phyloP scores from a whole-genome alignment of 495 filamentous ascomycete species.

The Penicillium cinerascens region DNA sequence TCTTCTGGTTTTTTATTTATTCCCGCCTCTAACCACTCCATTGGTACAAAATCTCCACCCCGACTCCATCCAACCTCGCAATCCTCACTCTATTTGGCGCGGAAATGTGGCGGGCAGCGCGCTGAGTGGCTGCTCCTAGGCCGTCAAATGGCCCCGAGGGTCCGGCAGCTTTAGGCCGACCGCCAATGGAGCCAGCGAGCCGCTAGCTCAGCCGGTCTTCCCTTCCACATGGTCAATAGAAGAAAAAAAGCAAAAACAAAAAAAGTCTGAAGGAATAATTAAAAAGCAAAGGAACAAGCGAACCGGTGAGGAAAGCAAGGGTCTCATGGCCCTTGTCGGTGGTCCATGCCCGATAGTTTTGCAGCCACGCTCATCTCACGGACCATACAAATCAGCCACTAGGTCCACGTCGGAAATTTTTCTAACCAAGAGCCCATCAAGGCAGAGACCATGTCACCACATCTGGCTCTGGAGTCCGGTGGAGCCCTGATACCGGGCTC shows the following conservation, averaged over 20 bases:
- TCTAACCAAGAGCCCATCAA: not conserved
- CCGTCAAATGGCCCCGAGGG: constrained; percentile 13
- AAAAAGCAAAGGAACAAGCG: not conserved
- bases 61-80: constrained; percentile 5
- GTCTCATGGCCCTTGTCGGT: not conserved
- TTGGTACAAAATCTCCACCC: constrained; percentile 10
- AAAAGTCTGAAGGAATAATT: too few species aligned
- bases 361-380: constrained; percentile 6
- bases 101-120: constrained; percentile 21
- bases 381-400: constrained; percentile 10
- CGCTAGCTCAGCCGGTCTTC: constrained; percentile 10
- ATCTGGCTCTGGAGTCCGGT: not conserved
- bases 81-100: constrained; percentile 10
- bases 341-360: not conserved
- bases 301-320: not conserved
- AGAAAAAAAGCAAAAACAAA: not conserved
- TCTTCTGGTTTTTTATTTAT: constrained; percentile 2
- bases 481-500: constrained; percentile 1
- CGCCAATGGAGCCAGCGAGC: constrained; percentile 17
- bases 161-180: constrained; percentile 12
- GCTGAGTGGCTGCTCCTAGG: constrained; percentile 21
- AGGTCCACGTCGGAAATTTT: constrained; percentile 22
- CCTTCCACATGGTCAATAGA: constrained; percentile 4
- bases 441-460: not conserved
- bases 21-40: not conserved